Base-by-base conservation (phyloP, 1,284 basidiomycete species). In the Hypsizygus ulmarius region DNA sequence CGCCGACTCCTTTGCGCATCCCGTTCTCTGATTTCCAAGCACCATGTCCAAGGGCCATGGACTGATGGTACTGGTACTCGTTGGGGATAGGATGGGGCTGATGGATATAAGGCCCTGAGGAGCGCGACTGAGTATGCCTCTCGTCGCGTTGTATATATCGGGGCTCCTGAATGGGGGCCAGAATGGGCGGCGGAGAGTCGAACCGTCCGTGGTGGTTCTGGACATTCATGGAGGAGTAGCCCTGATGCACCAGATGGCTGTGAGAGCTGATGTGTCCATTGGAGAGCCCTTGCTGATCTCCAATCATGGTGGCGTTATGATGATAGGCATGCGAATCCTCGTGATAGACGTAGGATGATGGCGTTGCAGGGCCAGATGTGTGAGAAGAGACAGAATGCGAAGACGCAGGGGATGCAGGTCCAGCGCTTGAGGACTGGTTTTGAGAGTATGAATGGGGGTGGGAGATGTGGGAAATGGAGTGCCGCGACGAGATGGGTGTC, bases 81-180 rank as follows among this genome's bases (percentile, higher is more conserved):
- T 61, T 63, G 19, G 67, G 45, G 9, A 68, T 47, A 37, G 67
- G 66, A 6, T 14, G 21, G 0, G 71, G 67, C 9, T 74, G 69
- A 33, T 71, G 70, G 16, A 75, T 65, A 51, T 76, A 72, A 1
- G 72, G 59, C 8, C 55, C 52, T 25, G 29, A 52, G 47, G 46
- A 59, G 49, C 56, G 66, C 40, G 50, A 57, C 49, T 57, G 58
- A 3, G 55, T 50, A 25, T 61, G 51, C 6, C 61, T 53, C 15
- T 60, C 50, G 15, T 63, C 62, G 18, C 69, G 62, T 41, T 70
- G 66, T 39, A 67, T 64, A 21, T 68, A 64, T 3, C 72, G 58
- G 39, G 72, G 70, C 21, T 74, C 72, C 37, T 80, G 79, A 40
- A 81, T 76, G 2, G 79, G 79, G 15, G 79, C 78, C 28, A 81